These are phyloP conservation scores for Nepenthes alata DNA, from an alignment of 179 eudicot genomes.

Conservation along the genomic window DNA sequence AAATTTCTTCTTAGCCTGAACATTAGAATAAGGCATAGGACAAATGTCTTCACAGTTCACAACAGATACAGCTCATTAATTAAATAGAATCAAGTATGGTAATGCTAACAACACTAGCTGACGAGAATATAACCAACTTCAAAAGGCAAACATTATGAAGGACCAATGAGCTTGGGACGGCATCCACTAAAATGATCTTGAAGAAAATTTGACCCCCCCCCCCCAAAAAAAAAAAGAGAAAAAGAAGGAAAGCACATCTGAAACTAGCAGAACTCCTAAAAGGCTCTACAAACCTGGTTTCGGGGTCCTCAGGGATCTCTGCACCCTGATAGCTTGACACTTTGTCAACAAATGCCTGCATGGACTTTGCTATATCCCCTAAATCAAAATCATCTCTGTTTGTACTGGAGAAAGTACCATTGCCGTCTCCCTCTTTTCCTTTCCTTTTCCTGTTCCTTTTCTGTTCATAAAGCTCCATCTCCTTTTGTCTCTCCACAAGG, in stretches of 20 bases:
- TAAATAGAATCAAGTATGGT: no score
- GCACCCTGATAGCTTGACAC: conserved; percentile 84
- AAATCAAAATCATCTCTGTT: conserved; percentile 48
- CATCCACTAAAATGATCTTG: no score
- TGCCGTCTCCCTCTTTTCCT: conserved; percentile 41
- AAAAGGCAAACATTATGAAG: no score
- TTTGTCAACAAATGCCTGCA: conserved; percentile 67
- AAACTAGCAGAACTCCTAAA: not conserved
- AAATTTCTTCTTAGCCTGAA: no score
- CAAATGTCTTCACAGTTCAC: no score
- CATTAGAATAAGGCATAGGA: no score
- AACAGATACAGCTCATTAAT: no score
- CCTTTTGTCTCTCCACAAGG: conserved; percentile 71
- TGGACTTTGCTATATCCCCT: conserved; percentile 65
- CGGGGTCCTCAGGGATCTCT: conserved; percentile 81
- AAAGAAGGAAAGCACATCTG: not conserved
- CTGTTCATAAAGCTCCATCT: conserved; percentile 63
- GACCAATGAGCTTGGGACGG: no score
- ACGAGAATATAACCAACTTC: no score
- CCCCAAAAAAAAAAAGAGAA: not conserved
- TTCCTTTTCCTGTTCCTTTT: conserved; percentile 47
- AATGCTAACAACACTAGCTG: no score
- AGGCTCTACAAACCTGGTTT: conserved; percentile 41
- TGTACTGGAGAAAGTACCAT: conserved; percentile 19
- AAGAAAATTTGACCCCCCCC: no score